Conservation (phyloP, 345 rosid genomes). For the Aurinia saxatilis region DNA sequence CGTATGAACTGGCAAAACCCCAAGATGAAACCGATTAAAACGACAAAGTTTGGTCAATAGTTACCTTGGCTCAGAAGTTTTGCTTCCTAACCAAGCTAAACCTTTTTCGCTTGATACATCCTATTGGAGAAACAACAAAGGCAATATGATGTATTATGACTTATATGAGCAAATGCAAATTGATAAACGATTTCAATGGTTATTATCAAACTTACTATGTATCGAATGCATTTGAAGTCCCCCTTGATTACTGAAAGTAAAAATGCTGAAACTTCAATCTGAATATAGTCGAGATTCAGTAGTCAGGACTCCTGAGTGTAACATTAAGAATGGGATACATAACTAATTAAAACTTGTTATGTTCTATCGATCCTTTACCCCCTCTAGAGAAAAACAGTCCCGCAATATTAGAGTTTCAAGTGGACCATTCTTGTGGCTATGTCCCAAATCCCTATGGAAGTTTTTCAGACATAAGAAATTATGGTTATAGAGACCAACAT, state of each 20-base stretch:
- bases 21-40: too few species aligned
- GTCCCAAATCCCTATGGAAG: conserved; percentile 45
- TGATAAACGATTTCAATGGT: too few species aligned
- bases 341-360: neutral
- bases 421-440: conserved; percentile 39
- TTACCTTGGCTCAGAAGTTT: conserved; percentile 57
- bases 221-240: conserved; percentile 58
- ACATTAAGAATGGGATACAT: neutral
- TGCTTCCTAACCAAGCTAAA: conserved; percentile 57
- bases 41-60: too few species aligned
- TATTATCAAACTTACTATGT: conserved; percentile 40
- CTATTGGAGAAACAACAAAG: conserved; percentile 23
- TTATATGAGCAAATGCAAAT: neutral
- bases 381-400: conserved; percentile 63
- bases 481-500: neutral
- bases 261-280: conserved; percentile 56
- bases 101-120: too few species aligned
- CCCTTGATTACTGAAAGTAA: conserved; percentile 50
- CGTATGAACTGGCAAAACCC: too few species aligned
- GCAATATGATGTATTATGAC: too few species aligned
- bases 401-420: conserved; percentile 68
- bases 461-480: neutral
- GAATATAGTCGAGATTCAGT: neutral
- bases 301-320: neutral
- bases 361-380: conserved; percentile 37